A percentile compares a stretch with the other conserved stretches of the same genome.
Evolutionary conservation across 1,139 yeast species (phyloP).

Genomic region (Candida sp.): DNA sequence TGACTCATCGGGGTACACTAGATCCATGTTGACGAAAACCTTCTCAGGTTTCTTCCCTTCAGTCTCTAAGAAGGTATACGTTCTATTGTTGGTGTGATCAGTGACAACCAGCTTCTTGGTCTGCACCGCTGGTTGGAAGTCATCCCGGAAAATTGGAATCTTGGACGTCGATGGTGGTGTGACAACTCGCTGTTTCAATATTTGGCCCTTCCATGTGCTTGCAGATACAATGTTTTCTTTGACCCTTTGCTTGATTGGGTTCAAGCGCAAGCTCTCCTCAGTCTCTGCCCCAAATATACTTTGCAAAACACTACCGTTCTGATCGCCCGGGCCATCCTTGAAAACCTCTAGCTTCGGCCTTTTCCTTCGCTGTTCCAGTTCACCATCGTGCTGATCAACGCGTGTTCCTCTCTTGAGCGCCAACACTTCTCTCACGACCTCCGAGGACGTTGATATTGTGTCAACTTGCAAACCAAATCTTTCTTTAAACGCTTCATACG

Average conservation of each 20-base stretch:
- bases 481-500: slow-evolving; percentile 49
- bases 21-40: slow-evolving; percentile 62
- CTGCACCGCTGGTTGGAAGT: slow-evolving; percentile 4
- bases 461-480: slow-evolving; percentile 6
- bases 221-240: slow-evolving; percentile 71
- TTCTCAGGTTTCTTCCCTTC: slow-evolving; percentile 70
- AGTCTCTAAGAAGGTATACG: slow-evolving; percentile 49
- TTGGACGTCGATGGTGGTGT: slow-evolving; percentile 11
- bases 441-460: slow-evolving; percentile 10
- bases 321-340: slow-evolving; percentile 29
- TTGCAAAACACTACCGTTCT: slow-evolving; percentile 32
- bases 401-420: slow-evolving; percentile 30
- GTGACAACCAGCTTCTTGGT: slow-evolving; percentile 7
- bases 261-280: slow-evolving; percentile 35
- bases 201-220: slow-evolving; percentile 73
- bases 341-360: slow-evolving; percentile 34
- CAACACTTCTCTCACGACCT: slow-evolving; percentile 20
- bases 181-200: slow-evolving; percentile 39
- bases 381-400: slow-evolving; percentile 9
- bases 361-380: slow-evolving; percentile 13
- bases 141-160: slow-evolving; percentile 21
- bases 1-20: slow-evolving; percentile 42
- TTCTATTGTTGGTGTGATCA: slow-evolving; percentile 24
- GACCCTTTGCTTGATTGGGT: slow-evolving; percentile 51
- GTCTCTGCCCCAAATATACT: slow-evolving; percentile 29